A percentile compares a stretch with the other conserved stretches of the same genome.
phyloP scores from a whole-genome alignment of 2,329 filamentous ascomycete species.

The Trichoderma cornu-damae region DNA sequence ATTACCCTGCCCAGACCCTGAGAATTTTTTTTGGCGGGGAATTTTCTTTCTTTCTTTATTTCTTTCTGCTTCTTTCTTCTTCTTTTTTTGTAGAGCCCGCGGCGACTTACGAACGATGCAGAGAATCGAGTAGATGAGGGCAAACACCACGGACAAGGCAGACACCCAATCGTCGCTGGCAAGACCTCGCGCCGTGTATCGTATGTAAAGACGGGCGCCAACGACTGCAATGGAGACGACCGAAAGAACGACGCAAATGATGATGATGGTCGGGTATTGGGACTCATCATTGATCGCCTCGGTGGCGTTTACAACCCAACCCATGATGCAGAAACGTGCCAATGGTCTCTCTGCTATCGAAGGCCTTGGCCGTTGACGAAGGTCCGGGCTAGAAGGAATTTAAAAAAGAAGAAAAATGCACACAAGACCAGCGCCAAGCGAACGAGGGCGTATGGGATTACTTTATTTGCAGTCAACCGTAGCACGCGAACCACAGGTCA shows the following conservation, averaged over 20 bases:
- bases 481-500: not conserved
- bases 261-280: slow-evolving; percentile 45
- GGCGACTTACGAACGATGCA: slow-evolving; percentile 45
- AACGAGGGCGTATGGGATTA: not conserved
- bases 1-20: not conserved
- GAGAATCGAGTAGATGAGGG: slow-evolving; percentile 44
- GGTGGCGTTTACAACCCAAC: slow-evolving; percentile 47
- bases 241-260: slow-evolving; percentile 44
- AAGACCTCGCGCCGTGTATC: slow-evolving; percentile 39
- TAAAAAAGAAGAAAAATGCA: not conserved
- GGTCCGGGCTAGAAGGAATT: not conserved
- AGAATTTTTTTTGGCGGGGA: too few relatives aligned
- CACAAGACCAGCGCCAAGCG: not conserved
- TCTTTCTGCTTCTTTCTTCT: too few relatives aligned
- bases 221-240: slow-evolving; percentile 41
- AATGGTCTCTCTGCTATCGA: not conserved
- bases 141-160: slow-evolving; percentile 40
- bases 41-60: too few relatives aligned
- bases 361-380: not conserved
- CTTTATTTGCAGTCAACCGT: not conserved
- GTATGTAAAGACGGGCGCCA: slow-evolving; percentile 38
- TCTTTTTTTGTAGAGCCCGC: not conserved
- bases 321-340: slow-evolving; percentile 34
- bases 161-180: slow-evolving; percentile 45
- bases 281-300: slow-evolving; percentile 43